Percentiles rank a stretch among this genome's conserved stretches.
Conservation (phyloP, 1,284 basidiomycete species). For the Ustilago tritici region DNA sequence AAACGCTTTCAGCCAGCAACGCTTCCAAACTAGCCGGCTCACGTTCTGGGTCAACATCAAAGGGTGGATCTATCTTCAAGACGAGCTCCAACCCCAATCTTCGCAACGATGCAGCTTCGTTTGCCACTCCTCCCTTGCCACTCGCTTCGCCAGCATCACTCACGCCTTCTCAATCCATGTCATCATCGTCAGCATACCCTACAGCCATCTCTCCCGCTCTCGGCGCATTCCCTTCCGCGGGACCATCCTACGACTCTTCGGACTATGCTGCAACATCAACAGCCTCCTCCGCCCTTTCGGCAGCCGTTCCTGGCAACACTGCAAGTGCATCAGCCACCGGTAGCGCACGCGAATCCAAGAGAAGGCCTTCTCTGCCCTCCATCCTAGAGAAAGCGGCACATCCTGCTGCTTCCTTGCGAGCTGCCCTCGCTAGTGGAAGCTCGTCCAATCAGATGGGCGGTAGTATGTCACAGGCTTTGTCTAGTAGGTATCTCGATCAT, state of each 20-base stretch:
- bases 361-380: constrained; percentile 58
- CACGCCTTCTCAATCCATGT: constrained; percentile 9
- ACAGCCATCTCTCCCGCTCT: constrained; percentile 4
- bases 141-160: constrained; percentile 32
- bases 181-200: constrained; percentile 1
- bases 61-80: constrained; percentile 26
- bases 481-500: constrained; percentile 19
- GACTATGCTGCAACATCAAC: background rate
- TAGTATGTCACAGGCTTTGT: constrained; percentile 27
- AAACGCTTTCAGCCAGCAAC: constrained; percentile 19
- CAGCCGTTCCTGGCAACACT: constrained; percentile 1
- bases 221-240: constrained; percentile 1
- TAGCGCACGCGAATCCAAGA: constrained; percentile 38
- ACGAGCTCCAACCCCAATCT: constrained; percentile 58
- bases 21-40: constrained; percentile 5
- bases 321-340: constrained; percentile 5
- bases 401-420: constrained; percentile 59
- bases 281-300: constrained; percentile 15
- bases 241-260: constrained; percentile 1
- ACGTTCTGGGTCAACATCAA: constrained; percentile 2
- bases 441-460: constrained; percentile 21
- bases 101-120: constrained; percentile 11
- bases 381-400: constrained; percentile 62
- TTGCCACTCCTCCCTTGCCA: constrained; percentile 14
- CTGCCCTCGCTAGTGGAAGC: constrained; percentile 40